These are phyloP conservation scores for Fusarium sp. DNA, from an alignment of 2,329 filamentous ascomycete species.

Conservation along the genomic window DNA sequence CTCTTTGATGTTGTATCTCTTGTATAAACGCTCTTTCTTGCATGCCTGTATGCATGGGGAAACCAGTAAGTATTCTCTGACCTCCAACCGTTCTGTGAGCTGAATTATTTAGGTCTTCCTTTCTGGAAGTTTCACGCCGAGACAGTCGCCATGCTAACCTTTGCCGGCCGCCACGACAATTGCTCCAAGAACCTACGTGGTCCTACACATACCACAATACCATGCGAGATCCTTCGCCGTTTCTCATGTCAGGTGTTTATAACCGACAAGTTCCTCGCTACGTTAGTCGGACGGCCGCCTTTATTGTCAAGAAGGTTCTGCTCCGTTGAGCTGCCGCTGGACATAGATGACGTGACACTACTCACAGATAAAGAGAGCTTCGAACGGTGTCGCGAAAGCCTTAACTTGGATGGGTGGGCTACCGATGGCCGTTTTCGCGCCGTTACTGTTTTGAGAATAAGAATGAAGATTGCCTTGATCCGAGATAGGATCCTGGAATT, in stretches of 20 bases:
- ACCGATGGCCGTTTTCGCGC: not conserved
- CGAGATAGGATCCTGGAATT: not conserved
- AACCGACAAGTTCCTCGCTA: not conserved
- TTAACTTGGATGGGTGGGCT: not conserved
- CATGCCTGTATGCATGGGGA: not conserved
- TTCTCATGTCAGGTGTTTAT: not conserved
- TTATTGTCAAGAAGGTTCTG: not conserved
- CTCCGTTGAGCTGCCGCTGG: not conserved
- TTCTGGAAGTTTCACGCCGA: not conserved
- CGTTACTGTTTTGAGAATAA: not conserved
- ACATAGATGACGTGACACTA: not conserved
- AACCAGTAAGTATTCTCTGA: not conserved
- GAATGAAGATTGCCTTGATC: not conserved
- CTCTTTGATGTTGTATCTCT: not conserved
- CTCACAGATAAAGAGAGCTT: not conserved
- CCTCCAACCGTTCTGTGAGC: no score
- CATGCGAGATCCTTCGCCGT: not conserved
- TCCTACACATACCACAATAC: not conserved
- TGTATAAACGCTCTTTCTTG: not conserved
- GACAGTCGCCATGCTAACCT: not conserved
- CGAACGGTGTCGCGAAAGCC: not conserved
- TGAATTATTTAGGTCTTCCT: not conserved
- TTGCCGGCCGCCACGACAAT: not conserved
- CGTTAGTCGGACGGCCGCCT: not conserved
- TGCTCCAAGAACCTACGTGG: not conserved